Evolutionary conservation across 192 early-diverging fungal genomes (phyloP), one percentile per base, ranked within the genome.

Genomic region (Mortierella hygrophila): DNA sequence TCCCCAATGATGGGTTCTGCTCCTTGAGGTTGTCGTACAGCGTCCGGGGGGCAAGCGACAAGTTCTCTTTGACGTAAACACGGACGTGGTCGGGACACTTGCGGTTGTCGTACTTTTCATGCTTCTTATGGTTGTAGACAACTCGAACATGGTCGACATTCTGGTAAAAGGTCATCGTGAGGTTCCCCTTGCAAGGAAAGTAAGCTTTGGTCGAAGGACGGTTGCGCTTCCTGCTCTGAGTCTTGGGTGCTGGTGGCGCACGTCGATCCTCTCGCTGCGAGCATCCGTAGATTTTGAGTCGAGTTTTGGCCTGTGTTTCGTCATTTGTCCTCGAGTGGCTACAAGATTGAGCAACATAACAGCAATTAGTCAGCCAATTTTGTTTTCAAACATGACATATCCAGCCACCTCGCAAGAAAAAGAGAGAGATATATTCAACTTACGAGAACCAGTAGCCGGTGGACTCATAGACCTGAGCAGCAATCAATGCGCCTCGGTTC

Each of bases 391-490:
- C 44, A 8, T 42, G 21, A 46, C 15, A 32, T 57, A 40, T 8
- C 16, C 37, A 78, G 20, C 16, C 21, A 74, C 20, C 47, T 41
- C 21, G 49, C 23, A 5, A 1, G 11, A 42, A 16, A 57, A 68
- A 72, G n/a, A 57, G 72, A 74, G 13, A 40, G 47, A 44, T 8
- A 29, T 4, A 68, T 38, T 20, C 49, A 16, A 78, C 84, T 75
- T 81, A 86, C 84, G 84, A 86, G 52, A 86, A 86, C 84, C 84
- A 86, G 26, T 86, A 86, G 69, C 84, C 84, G n/a, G 84, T 86
- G 35, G 84, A 79, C 46, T 86, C 84, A 69, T 86, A 86, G 2
- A 86, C 84, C 46, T 86, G 79, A 8, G 75, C 57, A 0, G 84
- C 84, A 68, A 86, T 86, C 68, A 68, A 70, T 4, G 84, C 79